These are phyloP conservation scores for Moesziomyces parantarcticus DNA, from an alignment of 1,284 basidiomycete genomes.

Conservation along the genomic window DNA sequence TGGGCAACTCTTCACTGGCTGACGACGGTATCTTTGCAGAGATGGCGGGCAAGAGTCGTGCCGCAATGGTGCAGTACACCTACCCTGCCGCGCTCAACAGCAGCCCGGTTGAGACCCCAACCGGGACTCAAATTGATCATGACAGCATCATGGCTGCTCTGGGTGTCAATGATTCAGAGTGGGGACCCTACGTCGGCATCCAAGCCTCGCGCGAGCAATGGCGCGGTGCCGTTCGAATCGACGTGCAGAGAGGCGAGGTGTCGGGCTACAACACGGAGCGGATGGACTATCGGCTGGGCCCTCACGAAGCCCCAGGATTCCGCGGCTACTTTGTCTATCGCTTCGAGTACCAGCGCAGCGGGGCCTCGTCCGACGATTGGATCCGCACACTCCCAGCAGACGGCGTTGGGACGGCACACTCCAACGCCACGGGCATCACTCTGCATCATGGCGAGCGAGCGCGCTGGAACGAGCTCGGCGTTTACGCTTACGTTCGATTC, in stretches of 20 bases:
- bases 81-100: slow-evolving; percentile 7
- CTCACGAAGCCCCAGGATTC: slow-evolving; percentile 70
- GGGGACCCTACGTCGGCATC: slow-evolving; percentile 75
- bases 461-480: slow-evolving; percentile 69
- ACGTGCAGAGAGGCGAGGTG: slow-evolving; percentile 72
- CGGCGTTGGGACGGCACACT: slow-evolving; percentile 27
- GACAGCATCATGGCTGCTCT: not conserved
- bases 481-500: slow-evolving; percentile 76
- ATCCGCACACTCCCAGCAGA: slow-evolving; percentile 10
- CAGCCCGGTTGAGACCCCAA: not conserved
- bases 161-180: not conserved
- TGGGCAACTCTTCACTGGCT: slow-evolving; percentile 73
- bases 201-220: slow-evolving; percentile 78
- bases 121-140: not conserved
- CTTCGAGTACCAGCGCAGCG: slow-evolving; percentile 71
- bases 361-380: slow-evolving; percentile 12
- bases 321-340: slow-evolving; percentile 82
- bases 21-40: slow-evolving; percentile 67
- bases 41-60: slow-evolving; percentile 82
- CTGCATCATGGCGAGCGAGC: slow-evolving; percentile 48
- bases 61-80: slow-evolving; percentile 76
- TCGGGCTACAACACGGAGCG: slow-evolving; percentile 79
- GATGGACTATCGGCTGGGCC: slow-evolving; percentile 70
- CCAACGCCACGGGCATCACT: slow-evolving; percentile 71
- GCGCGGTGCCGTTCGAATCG: slow-evolving; percentile 73